Base-by-base conservation (phyloP, 805 yeast genomes). In the Cyberlindnera meyerae region DNA sequence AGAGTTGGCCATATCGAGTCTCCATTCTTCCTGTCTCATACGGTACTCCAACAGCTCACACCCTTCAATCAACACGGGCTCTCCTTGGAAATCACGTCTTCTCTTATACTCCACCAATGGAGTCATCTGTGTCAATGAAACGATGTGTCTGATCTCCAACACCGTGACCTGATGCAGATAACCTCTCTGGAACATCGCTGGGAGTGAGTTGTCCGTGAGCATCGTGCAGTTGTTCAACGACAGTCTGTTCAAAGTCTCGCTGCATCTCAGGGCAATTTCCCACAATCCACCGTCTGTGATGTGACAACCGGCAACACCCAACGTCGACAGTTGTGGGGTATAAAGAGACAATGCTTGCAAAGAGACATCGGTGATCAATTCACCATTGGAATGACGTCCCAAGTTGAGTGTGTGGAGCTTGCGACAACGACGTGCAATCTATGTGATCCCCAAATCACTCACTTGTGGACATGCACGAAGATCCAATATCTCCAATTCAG, bases 281-380 rank as follows among this genome's bases (percentile, higher is more conserved):
- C 95, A 86, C 12, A 89, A 63, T 5, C 84, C 69, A 29, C 76
- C 68, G 61, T 89, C 96, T 7, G 84, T 75, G 14, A 89, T 71
- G 29, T 73, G 67, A 57, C 96, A 86, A 6, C 97, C 97, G 0
- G 97, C 96, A 15, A 87, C 63, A 0, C 97, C 97, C 29, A 89
- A 63, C 0, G 96, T 87, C 30, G 69, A 31, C 81, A 66, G 15
- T 62, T 55, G 17, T 57, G 54, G n/a, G 18, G 15, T 79, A 31
- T 44, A 48, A 73, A 73, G 24, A 66, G 65, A 8, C 18, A 88
- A 60, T 11, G 71, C 70, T 11, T 73, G 62, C 18, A 88, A 57
- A 6, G 93, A 76, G 25, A 73, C 65, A 63, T 85, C 90, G 1
- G 95, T 79, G 32, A 89, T 75, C 21, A 72, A 59, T 28, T 75